These are phyloP conservation scores for Trichoderma gamsii DNA, from an alignment of 495 filamentous ascomycete genomes.

Conservation along the genomic window DNA sequence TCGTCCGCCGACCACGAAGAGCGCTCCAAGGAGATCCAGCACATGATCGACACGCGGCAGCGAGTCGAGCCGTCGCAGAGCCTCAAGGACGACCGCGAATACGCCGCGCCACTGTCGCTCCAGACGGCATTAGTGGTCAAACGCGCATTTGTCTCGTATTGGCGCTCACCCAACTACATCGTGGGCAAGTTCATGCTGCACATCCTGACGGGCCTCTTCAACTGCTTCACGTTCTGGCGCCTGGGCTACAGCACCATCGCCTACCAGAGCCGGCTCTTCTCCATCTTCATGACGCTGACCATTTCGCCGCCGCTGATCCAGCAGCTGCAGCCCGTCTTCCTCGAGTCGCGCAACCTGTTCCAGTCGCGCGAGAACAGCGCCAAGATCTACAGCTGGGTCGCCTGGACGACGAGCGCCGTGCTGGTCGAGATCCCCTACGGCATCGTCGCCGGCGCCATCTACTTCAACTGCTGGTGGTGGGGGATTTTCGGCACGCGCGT, in stretches of 20 bases:
- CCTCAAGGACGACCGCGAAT: conserved; percentile 31
- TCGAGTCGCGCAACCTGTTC: conserved; percentile 62
- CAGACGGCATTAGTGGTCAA: conserved; percentile 42
- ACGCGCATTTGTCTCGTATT: conserved; percentile 67
- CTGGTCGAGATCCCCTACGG: conserved; percentile 55
- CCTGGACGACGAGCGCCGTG: conserved; percentile 44
- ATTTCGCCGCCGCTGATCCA: conserved; percentile 43
- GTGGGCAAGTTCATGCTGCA: conserved; percentile 50
- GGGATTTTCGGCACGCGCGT: conserved; percentile 42
- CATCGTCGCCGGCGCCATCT: conserved; percentile 27
- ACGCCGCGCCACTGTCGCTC: conserved; percentile 25
- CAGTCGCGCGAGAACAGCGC: conserved; percentile 64
- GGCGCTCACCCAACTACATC: conserved; percentile 65
- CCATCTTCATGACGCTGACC: conserved; percentile 60
- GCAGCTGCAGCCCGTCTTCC: conserved; percentile 65
- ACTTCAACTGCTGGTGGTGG: conserved; percentile 58
- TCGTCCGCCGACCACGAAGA: conserved; percentile 56
- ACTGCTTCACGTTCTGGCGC: conserved; percentile 72
- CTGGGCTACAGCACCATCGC: conserved; percentile 57
- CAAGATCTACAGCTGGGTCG: conserved; percentile 70
- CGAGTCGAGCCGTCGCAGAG: conserved; percentile 18
- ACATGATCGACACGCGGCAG: conserved; percentile 44
- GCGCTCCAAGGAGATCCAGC: conserved; percentile 56
- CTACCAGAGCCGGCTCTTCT: conserved; percentile 68
- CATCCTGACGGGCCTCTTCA: conserved; percentile 50